Evolutionary conservation across 1,284 basidiomycete genomes (phyloP).

Genomic region (Ceratobasidium sp.): DNA sequence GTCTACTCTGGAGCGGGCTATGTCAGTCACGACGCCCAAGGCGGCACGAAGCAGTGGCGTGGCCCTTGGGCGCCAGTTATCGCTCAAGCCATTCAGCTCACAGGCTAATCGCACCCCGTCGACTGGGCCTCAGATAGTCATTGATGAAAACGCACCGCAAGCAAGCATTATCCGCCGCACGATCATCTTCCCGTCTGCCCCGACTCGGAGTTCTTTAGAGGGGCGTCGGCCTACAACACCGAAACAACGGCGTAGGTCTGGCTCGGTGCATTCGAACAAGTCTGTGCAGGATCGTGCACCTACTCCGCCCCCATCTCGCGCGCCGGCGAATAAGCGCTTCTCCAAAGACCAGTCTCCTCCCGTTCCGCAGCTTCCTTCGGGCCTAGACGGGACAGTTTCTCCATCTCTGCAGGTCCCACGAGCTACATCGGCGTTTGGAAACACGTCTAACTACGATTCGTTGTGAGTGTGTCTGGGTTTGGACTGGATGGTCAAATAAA

Average conservation of each 20-base stretch:
- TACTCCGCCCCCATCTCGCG: constrained; percentile 81
- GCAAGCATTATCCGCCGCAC: constrained; percentile 76
- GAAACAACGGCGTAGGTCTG: constrained; percentile 48
- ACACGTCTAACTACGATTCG: constrained; percentile 75
- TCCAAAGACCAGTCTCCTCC: constrained; percentile 76
- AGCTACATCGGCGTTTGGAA: constrained; percentile 50
- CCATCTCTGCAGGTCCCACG: constrained; percentile 44
- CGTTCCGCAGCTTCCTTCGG: constrained; percentile 72
- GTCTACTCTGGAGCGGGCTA: constrained; percentile 18
- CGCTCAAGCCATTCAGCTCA: constrained; percentile 27
- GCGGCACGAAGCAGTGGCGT: constrained; percentile 24
- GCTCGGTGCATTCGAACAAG: constrained; percentile 63
- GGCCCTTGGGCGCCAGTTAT: constrained; percentile 38
- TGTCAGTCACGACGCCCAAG: constrained; percentile 41
- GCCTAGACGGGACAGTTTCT: constrained; percentile 63
- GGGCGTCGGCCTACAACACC: constrained; percentile 46
- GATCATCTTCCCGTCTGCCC: constrained; percentile 78
- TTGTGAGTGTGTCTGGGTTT: constrained; percentile 65
- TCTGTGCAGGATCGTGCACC: constrained; percentile 84
- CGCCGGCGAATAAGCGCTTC: constrained; percentile 68
- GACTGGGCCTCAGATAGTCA: constrained; percentile 12
- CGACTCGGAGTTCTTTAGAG: constrained; percentile 26
- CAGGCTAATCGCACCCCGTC: constrained; percentile 13
- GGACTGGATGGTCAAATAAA: too few species aligned
- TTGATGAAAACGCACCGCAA: constrained; percentile 51